Percentiles rank a stretch among this genome's conserved stretches.
Evolutionary conservation across 441 rosid genomes (phyloP).

Genomic region (Populus hybrid): DNA sequence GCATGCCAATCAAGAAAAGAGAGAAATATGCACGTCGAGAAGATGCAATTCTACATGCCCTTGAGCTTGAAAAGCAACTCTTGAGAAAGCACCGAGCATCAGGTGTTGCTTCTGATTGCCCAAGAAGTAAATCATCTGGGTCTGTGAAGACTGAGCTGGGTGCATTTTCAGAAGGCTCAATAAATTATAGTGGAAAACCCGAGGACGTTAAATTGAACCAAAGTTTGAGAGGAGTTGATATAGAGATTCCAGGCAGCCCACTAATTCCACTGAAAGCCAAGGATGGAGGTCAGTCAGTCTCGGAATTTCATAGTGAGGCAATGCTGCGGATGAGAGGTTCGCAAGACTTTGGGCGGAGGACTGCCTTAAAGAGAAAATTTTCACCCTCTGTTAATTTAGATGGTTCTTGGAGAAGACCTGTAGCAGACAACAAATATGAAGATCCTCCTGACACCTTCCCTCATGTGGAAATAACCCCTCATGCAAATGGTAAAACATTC

Average conservation of each 20-base stretch:
- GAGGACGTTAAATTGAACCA: conserved; percentile 32
- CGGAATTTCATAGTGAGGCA: conserved; percentile 49
- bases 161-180: conserved; percentile 37
- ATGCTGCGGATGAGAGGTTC: conserved; percentile 82
- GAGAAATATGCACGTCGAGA: conserved; percentile 99
- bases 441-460: conserved; percentile 42
- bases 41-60: conserved; percentile 98
- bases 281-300: conserved; percentile 39
- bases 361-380: conserved; percentile 55
- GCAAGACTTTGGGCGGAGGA: conserved; percentile 76
- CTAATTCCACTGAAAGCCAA: conserved; percentile 26
- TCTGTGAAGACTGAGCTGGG: conserved; percentile 40
- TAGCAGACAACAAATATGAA: conserved; percentile 37
- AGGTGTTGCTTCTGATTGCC: conserved; percentile 26
- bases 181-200: conserved; percentile 34
- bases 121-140: conserved; percentile 37
- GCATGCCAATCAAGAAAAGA: conserved; percentile 82
- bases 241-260: conserved; percentile 21
- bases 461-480: conserved; percentile 42
- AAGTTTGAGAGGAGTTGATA: conserved; percentile 26
- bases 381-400: conserved; percentile 42
- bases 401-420: conserved; percentile 43
- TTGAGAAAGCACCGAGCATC: conserved; percentile 53
- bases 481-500: conserved; percentile 51
- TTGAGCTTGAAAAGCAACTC: conserved; percentile 87